Conservation (phyloP, 1,284 basidiomycete genomes). For the Ustilago xerochloae region DNA sequence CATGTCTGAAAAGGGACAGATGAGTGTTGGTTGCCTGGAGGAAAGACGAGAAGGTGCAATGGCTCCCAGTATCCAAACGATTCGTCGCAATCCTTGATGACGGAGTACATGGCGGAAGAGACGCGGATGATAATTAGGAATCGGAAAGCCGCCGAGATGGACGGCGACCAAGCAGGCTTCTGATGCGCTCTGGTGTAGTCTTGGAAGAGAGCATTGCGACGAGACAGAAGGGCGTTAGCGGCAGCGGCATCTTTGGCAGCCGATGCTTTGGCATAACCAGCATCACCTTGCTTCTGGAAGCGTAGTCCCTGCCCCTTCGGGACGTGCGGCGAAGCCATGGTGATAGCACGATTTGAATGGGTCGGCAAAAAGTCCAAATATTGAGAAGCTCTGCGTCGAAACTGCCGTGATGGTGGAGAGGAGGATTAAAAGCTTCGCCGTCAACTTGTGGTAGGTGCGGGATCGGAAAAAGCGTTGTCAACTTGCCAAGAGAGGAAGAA, state of each 20-base stretch:
- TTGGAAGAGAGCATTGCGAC: constrained; percentile 49
- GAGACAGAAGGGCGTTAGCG: constrained; percentile 31
- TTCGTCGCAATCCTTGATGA: constrained; percentile 95
- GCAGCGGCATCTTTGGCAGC: constrained; percentile 40
- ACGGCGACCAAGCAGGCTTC: constrained; percentile 47
- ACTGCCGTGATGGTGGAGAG: neutral
- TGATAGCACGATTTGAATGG: neutral
- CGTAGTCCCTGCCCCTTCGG: constrained; percentile 37
- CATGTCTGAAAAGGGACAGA: constrained; percentile 88
- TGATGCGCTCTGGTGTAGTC: constrained; percentile 37
- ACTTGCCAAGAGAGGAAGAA: too few species aligned
- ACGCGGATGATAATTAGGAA: constrained; percentile 84
- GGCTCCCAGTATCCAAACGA: constrained; percentile 98
- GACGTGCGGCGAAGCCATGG: constrained; percentile 24
- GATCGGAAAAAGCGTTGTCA: neutral
- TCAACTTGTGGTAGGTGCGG: neutral
- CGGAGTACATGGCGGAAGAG: constrained; percentile 89
- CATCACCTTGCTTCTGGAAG: constrained; percentile 36
- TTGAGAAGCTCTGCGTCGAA: neutral
- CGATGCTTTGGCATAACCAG: constrained; percentile 28
- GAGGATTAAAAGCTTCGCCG: too few species aligned
- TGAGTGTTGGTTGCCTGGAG: constrained; percentile 8
- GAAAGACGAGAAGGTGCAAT: constrained; percentile 80
- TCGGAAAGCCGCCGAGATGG: constrained; percentile 80
- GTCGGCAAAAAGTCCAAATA: neutral